Evolutionary conservation across 2,329 filamentous ascomycete genomes (phyloP).

Genomic region (Microsporum audouinii): DNA sequence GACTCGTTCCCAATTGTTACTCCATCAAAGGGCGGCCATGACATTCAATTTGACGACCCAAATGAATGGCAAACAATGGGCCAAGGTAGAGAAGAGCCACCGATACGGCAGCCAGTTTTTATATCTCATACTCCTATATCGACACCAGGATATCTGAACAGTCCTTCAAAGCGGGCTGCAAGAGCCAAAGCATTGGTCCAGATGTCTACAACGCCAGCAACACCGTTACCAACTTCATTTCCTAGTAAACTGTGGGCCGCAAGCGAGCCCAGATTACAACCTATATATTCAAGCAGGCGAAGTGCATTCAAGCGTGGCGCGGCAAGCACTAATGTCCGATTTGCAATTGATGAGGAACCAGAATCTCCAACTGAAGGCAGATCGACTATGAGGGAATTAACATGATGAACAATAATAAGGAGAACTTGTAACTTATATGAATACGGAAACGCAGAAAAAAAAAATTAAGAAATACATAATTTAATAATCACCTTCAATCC

Average conservation of each 20-base stretch:
- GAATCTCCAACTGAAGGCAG: constrained; percentile 32
- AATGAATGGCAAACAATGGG: constrained; percentile 27
- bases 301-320: constrained; percentile 13
- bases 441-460: neutral
- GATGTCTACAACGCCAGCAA: constrained; percentile 36
- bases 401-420: neutral
- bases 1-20: constrained; percentile 14
- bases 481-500: neutral
- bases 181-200: constrained; percentile 32
- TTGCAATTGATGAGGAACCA: constrained; percentile 30
- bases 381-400: constrained; percentile 15
- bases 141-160: constrained; percentile 34
- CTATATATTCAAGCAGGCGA: constrained; percentile 6
- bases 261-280: constrained; percentile 8
- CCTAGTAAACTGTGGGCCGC: constrained; percentile 27
- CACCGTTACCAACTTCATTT: constrained; percentile 35
- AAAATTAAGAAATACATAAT: neutral
- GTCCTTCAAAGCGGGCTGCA: constrained; percentile 37
- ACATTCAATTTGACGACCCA: constrained; percentile 9
- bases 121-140: constrained; percentile 28
- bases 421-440: neutral
- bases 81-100: constrained; percentile 20
- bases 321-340: constrained; percentile 29
- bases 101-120: constrained; percentile 17
- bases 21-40: constrained; percentile 1